These are phyloP conservation scores for Fagopyrum tataricum DNA, from an alignment of 148 eudicot species.

Conservation along the genomic window DNA sequence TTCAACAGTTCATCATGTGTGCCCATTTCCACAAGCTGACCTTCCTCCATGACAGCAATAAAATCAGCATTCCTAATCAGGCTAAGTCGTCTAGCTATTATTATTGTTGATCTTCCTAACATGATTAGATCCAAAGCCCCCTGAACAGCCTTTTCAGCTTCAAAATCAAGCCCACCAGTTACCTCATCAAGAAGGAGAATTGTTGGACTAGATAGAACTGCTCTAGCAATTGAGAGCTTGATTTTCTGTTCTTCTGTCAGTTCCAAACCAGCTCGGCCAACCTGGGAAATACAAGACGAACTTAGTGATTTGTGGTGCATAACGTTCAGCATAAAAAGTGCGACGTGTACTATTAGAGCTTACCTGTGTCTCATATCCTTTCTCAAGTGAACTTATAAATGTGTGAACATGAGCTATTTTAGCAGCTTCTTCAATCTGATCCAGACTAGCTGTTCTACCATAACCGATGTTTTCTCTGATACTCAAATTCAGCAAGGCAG, in stretches of 20 bases:
- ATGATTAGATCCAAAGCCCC: conserved; percentile 88
- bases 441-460: conserved; percentile 67
- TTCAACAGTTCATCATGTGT: conserved; percentile 85
- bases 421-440: conserved; percentile 98
- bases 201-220: conserved; percentile 85
- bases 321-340: not conserved
- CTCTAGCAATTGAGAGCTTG: conserved; percentile 94
- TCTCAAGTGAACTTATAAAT: conserved; percentile 85
- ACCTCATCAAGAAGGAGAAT: conserved; percentile 97
- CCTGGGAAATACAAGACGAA: conserved; percentile 39
- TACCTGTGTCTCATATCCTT: conserved; percentile 95
- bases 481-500: conserved; percentile 88
- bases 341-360: conserved; percentile 4
- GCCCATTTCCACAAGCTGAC: conserved; percentile 98
- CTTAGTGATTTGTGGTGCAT: not conserved
- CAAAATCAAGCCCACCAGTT: conserved; percentile 99
- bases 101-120: conserved; percentile 93
- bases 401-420: conserved; percentile 94
- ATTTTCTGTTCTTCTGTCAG: conserved; percentile 96
- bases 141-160: conserved; percentile 95
- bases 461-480: conserved; percentile 92
- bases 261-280: conserved; percentile 78
- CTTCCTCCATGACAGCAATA: conserved; percentile 99
- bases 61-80: conserved; percentile 90
- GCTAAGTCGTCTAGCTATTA: conserved; percentile 91